Base-by-base conservation (phyloP, 495 filamentous ascomycete species). In the Penicillium cosmopolitanum region DNA sequence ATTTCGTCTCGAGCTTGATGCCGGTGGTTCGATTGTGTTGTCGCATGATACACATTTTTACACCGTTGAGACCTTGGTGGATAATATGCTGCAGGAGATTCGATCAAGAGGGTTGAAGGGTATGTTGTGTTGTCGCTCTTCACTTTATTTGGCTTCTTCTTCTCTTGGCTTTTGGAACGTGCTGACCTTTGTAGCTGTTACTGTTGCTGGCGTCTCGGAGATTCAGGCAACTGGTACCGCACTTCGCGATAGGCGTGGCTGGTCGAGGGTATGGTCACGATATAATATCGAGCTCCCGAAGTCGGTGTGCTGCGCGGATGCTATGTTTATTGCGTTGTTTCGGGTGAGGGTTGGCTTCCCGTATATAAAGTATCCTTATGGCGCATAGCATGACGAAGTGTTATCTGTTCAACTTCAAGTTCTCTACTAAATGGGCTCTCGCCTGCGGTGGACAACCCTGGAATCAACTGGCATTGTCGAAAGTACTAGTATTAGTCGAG, bases 201-300 rank as follows among this genome's bases (percentile, higher is more conserved):
- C 90, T 35, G 82, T 91, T 23, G 90, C 89, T 2, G 81, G 61
- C 93, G 90, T 71, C 75, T 94, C 16, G 87, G 84, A 12, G 89
- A 93, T 65, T 79, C 86, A 11, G 81, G 70, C 42, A 84, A 86
- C 66, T 94, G 90, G 90, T 94, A 87, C 66, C 73, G 76, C 8
- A 12, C 31, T 48, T 48, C 46, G 21, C 21, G 46, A 48, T 48
- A n/a, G 23, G 2, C 46, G 10, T 12, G 9, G 10, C 23, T 31
- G 28, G 28, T 31, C 28, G 28, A 9, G 28, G 28, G 5, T 6
- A 31, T 31, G 28, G 28, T 31, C 28, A 31, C 28, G 6, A 6
- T 2, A 31, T 9, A 7, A 31, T 31, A 6, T 31, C 8, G 28
- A 31, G 28, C 8, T 9, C 28, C 28, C 8, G 5, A 31, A 12